These are phyloP conservation scores for Sporothrix brunneoviolacea DNA, from an alignment of 2,329 filamentous ascomycete genomes.

Conservation along the genomic window DNA sequence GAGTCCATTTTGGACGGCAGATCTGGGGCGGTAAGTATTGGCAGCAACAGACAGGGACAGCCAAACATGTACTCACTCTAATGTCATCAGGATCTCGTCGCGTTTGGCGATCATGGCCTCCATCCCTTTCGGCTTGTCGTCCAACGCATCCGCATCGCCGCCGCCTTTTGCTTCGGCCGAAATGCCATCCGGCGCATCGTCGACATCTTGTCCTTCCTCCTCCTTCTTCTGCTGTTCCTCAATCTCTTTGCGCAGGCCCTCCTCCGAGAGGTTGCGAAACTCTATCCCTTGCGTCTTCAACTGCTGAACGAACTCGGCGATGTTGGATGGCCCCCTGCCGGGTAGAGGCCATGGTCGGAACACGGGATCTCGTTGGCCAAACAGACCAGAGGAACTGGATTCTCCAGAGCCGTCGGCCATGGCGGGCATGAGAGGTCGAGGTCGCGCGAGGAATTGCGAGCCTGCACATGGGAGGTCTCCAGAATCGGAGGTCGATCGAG, in stretches of 20 bases:
- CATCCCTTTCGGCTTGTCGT: conserved; percentile 15
- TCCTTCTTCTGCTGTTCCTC: conserved; percentile 35
- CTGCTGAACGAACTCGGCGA: conserved; percentile 71
- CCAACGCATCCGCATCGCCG: conserved; percentile 28
- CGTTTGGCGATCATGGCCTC: conserved; percentile 44
- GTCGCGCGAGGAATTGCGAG: not conserved
- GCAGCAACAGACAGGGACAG: not conserved
- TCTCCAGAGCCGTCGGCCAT: conserved; percentile 11
- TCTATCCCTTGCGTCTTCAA: conserved; percentile 73
- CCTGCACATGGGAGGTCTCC: not conserved
- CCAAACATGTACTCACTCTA: conserved; percentile 40
- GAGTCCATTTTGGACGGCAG: conserved; percentile 53
- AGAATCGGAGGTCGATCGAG: too few relatives aligned
- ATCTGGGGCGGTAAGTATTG: conserved; percentile 24
- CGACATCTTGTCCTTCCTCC: conserved; percentile 37
- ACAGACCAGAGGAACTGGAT: conserved; percentile 1
- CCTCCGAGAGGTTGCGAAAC: conserved; percentile 73
- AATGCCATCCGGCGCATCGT: conserved; percentile 24
- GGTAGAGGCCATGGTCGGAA: conserved; percentile 57
- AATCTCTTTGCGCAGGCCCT: conserved; percentile 64
- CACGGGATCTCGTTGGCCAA: conserved; percentile 18
- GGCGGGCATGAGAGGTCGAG: not conserved
- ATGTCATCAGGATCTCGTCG: conserved; percentile 50
- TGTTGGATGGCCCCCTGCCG: conserved; percentile 50
- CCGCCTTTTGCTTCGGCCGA: conserved; percentile 19